phyloP scores from a whole-genome alignment of 768 basidiomycete genomes.

The Suillus subaureus region DNA sequence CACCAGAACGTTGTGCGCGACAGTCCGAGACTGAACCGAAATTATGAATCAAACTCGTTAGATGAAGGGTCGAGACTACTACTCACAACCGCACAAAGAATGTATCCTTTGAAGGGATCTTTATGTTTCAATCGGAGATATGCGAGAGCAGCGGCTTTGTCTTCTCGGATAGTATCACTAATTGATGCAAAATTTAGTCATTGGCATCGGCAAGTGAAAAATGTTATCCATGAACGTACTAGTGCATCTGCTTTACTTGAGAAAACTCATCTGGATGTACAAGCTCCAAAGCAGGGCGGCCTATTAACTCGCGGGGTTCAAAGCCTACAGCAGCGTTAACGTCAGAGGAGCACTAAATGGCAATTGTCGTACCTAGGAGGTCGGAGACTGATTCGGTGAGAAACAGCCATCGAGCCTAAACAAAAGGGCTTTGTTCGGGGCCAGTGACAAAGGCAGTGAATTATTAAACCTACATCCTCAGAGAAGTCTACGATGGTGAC shows the following conservation, averaged over 20 bases:
- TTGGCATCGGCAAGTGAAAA: neutral
- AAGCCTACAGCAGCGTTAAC: conserved; percentile 49
- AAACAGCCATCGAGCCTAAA: conserved; percentile 67
- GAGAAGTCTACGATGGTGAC: conserved; percentile 85
- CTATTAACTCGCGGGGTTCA: conserved; percentile 72
- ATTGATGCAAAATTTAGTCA: conserved; percentile 8
- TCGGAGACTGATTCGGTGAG: conserved; percentile 68
- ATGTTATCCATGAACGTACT: conserved; percentile 44
- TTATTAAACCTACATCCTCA: conserved; percentile 51
- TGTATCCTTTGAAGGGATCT: conserved; percentile 73
- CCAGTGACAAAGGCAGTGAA: neutral
- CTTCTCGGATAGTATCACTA: conserved; percentile 75
- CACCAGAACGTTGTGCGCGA: conserved; percentile 72
- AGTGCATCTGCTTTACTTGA: conserved; percentile 68
- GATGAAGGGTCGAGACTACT: neutral
- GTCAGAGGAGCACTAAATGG: neutral
- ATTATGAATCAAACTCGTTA: conserved; percentile 8
- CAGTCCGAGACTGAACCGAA: conserved; percentile 53
- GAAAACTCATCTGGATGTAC: conserved; percentile 81
- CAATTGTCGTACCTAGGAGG: conserved; percentile 50
- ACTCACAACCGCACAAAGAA: conserved; percentile 75
- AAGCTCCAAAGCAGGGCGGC: conserved; percentile 68
- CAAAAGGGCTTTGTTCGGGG: conserved; percentile 11
- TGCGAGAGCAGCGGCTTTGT: conserved; percentile 78
- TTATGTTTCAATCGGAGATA: conserved; percentile 83